Base-by-base conservation (phyloP, 2,329 filamentous ascomycete genomes). In the Epichloe gansuensis region DNA sequence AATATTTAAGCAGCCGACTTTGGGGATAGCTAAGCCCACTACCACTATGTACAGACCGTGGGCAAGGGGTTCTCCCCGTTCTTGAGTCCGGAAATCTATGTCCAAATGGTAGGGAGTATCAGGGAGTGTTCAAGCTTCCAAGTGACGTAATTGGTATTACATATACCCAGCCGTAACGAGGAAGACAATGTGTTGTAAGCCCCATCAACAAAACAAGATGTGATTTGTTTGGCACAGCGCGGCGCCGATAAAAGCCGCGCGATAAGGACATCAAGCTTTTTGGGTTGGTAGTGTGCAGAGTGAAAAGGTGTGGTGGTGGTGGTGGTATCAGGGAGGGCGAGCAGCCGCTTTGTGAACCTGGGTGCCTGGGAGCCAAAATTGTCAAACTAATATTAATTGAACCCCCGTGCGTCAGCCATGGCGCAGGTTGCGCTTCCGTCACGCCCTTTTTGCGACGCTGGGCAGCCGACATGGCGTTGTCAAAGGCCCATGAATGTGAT, bases 181-280 rank as follows among this genome's bases (percentile, higher is more conserved):
- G 12, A 3, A 35, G 47, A 49, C n/a, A 23, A 43, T 49, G 43
- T 34, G 43, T 34, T 23, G 17, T 21, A 21, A 50, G 49, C 49
- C 41, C 49, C 40, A 9, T 50, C 27, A 35, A 13, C 27, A 27
- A 27, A 35, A 36, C 7, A 23, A 15, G 13, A 21, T 9, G 34
- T 40, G 34, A 38, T 51, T 53, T 35, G 51, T 51, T 53, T 35
- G 51, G 31, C n/a, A 25, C 25, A 42, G 21, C 15, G 17, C 46
- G 27, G 15, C 48, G 49, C 52, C 52, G 51, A 53, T 50, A 8
- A 21, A 15, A 35, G 25, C 25, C 25, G 27, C 25, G 49, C 49
- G 49, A 51, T 51, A 51, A 51, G 49, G 9, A 41, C 41, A 45
- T 6, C 25, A 15, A 15, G 36, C 36, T 21, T 27, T 39, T 27